These are phyloP conservation scores for Salix brachista DNA, from an alignment of 345 rosid species.

Conservation along the genomic window DNA sequence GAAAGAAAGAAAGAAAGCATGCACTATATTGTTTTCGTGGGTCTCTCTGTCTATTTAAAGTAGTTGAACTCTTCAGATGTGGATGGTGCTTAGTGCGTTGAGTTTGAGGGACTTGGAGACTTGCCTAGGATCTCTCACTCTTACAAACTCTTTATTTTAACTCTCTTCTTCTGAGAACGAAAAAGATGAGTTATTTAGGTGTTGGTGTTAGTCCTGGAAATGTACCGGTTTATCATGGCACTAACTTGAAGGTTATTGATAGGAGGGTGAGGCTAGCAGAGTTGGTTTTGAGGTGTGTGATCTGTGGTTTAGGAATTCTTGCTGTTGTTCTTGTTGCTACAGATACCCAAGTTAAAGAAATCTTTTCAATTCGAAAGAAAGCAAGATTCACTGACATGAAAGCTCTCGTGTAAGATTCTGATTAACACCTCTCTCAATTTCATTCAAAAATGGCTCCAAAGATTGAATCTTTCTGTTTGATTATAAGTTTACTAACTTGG, in stretches of 20 bases:
- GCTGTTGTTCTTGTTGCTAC: slow-evolving; percentile 69
- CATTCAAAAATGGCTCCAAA: not conserved
- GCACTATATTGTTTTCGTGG: not conserved
- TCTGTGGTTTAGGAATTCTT: slow-evolving; percentile 47
- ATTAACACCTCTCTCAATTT: not conserved
- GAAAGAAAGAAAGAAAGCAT: not conserved
- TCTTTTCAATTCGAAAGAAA: slow-evolving; percentile 65
- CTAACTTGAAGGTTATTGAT: slow-evolving; percentile 53
- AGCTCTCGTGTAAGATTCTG: slow-evolving; percentile 70
- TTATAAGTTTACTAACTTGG: not conserved
- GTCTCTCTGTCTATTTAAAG: not conserved
- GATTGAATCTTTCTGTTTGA: not conserved
- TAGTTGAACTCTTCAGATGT: not conserved
- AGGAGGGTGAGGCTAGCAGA: slow-evolving; percentile 67
- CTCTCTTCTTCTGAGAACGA: not conserved
- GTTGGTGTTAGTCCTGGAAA: slow-evolving; percentile 67
- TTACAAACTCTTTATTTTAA: not conserved
- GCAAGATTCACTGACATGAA: slow-evolving; percentile 89
- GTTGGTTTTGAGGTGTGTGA: slow-evolving; percentile 64
- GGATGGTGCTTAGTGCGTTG: not conserved
- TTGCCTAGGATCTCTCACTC: not conserved
- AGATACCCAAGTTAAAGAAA: slow-evolving; percentile 61
- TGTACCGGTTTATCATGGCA: slow-evolving; percentile 50
- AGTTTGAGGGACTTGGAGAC: not conserved
- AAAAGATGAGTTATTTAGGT: slow-evolving; percentile 53